Evolutionary conservation across 1,284 basidiomycete species (phyloP), one percentile per base, ranked within the genome.

Genomic region (Violaceomyces palustris): DNA sequence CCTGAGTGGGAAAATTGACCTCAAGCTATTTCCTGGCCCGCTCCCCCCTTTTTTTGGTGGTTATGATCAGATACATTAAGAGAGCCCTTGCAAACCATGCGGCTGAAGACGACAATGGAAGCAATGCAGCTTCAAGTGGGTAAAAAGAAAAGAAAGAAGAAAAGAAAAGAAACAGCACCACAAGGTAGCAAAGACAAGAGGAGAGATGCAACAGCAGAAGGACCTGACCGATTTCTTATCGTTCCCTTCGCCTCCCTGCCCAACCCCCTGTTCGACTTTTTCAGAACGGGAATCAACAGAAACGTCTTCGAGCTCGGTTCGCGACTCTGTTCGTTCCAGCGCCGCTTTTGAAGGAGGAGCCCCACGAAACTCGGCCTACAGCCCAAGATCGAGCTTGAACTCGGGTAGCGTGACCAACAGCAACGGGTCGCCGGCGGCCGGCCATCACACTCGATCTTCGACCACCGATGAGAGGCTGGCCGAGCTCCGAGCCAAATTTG

Each of bases 61-160:
- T n/a, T n/a, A n/a, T n/a, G n/a, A n/a, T n/a, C n/a, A 47, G 67
- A 0, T 77, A 76, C 54, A 72, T 77, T 41, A 71, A 72, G 42
- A 66, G 76, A 1, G 76, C 75, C 0, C 57, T 76, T 27, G 73
- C 68, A 14, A 76, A 75, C 69, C 80, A 88, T 45, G 87, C 87
- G 14, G 84, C 85, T 6, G 88, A 91, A 65, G 88, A 90, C 12
- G 42, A 25, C 11, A 15, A 23, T 35, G 28, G 17, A 8, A 5
- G 32, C 12, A 18, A 30, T 2, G 28, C 14, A 3, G 12, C 33
- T 3, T 24, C 9, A 8, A 10, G 9, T 21, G 30, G 8, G 4
- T 9, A 10, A n/a, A 35, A 28, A 8, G 19, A 27, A n/a, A 27
- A 19, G 10, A 31, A 12, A 26, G 50, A 42, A 2, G 43, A 29